Percentiles rank a stretch among this genome's conserved stretches.
phyloP scores from a whole-genome alignment of 2,329 filamentous ascomycete species.

The Didymella lethalis region DNA sequence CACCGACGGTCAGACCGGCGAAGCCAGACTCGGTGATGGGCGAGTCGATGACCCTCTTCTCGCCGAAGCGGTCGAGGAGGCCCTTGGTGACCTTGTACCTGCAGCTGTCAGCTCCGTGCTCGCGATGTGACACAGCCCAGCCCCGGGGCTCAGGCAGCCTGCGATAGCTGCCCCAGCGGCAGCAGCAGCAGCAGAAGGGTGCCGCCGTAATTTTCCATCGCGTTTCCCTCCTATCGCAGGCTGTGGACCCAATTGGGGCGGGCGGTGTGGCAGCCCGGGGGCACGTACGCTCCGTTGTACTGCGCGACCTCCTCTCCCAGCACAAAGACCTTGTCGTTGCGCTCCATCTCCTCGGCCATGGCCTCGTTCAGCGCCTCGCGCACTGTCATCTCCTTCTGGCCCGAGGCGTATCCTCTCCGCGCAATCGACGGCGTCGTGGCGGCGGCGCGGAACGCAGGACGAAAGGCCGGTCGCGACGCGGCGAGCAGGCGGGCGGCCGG shows the following conservation, averaged over 20 bases:
- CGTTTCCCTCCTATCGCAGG: background rate
- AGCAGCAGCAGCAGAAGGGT: background rate
- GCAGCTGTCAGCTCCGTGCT: slow-evolving; percentile 50
- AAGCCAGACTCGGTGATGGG: slow-evolving; percentile 99
- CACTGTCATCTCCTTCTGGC: slow-evolving; percentile 92
- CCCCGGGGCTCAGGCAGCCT: background rate
- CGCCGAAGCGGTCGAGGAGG: slow-evolving; percentile 93
- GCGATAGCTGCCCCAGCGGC: background rate
- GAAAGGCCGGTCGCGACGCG: slow-evolving; percentile 61
- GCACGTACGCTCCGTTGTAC: slow-evolving; percentile 89
- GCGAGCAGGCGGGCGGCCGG: slow-evolving; percentile 69
- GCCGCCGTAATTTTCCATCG: background rate
- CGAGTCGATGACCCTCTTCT: slow-evolving; percentile 96
- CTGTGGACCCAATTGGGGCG: background rate
- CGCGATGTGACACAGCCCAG: background rate
- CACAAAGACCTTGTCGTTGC: slow-evolving; percentile 93
- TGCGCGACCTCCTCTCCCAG: slow-evolving; percentile 98
- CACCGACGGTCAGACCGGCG: slow-evolving; percentile 89
- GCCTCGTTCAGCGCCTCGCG: slow-evolving; percentile 98
- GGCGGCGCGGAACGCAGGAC: slow-evolving; percentile 61
- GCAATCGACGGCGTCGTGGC: slow-evolving; percentile 58
- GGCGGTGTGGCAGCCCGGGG: slow-evolving; percentile 9
- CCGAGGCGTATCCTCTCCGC: slow-evolving; percentile 64
- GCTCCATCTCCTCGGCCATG: slow-evolving; percentile 94
- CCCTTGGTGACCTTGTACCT: slow-evolving; percentile 99